Base-by-base conservation (phyloP, 352 stramenopile genomes). In the Globisporangium spinosum region DNA sequence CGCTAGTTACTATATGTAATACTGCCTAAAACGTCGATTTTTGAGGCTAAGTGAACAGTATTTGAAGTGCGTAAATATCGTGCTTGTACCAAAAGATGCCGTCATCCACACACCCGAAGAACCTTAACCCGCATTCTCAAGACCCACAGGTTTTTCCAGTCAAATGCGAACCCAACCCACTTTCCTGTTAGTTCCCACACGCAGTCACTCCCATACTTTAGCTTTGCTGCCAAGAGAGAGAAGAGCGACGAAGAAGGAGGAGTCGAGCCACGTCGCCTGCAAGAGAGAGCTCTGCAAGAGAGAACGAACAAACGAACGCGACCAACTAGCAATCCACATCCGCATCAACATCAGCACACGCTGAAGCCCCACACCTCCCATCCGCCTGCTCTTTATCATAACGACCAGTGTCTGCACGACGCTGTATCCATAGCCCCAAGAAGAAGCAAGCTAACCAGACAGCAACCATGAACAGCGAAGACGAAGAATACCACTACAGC, bases 401-500 rank as follows among this genome's bases (percentile, higher is more conserved):
- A 22, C 1, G 17, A 22, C 43, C 17, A 51, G 43, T 51, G 43
- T 51, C 43, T 23, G 2, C 17, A 20, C 38, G 38, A 47, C 38
- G 12, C 38, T 47, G 38, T 51, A 51, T 51, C 43, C 43, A 51
- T 51, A 23, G 6, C 20, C 15, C 17, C 43, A 10, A 43, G 35
- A 38, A n/a, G 40, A 51, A 51, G 5, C 6, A 20, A 51, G 7
- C n/a, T 10, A 62, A 22, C n/a, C 38, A 45, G 38, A 45, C 38
- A 45, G 25, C 51, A 67, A 23, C 27, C n/a, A 71, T 71, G 66
- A 71, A 57, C 59, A 69, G 58, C 55, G 61, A 65, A 35, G 86
- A 94, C 62, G 79, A 88, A 55, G 84, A 94, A 65, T 93, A 94
- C 67, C 85, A 91, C 72, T 93, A 93, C 76, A 93, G 85, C 69